Percentiles rank a stretch among this genome's conserved stretches.
phyloP scores from a whole-genome alignment of 2,329 filamentous ascomycete genomes.

The Diaporthe vexans region DNA sequence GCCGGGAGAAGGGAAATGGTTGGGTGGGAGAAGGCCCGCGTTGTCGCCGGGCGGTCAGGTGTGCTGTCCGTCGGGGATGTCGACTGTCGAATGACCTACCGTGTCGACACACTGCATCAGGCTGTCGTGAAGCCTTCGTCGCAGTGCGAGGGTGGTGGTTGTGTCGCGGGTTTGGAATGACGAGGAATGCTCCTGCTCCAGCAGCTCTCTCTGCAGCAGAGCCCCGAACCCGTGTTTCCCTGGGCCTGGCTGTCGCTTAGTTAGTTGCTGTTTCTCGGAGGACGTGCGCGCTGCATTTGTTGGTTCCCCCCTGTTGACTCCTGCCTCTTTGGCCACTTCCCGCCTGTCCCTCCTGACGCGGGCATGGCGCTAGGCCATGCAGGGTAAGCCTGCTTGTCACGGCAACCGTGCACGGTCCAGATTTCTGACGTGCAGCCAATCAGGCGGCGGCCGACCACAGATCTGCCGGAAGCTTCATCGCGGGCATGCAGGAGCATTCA shows the following conservation, averaged over 20 bases:
- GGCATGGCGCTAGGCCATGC: conserved; percentile 44
- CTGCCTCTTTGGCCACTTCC: conserved; percentile 33
- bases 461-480: conserved; percentile 29
- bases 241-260: conserved; percentile 3
- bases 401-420: conserved; percentile 45
- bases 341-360: conserved; percentile 42
- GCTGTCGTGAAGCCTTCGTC: conserved; percentile 38
- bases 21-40: conserved; percentile 19
- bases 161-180: conserved; percentile 23
- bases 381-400: conserved; percentile 44
- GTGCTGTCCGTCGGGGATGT: conserved; percentile 25
- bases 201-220: neutral
- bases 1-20: conserved; percentile 25
- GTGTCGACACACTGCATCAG: conserved; percentile 33
- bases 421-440: conserved; percentile 17
- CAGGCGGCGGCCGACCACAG: conserved; percentile 8
- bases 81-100: conserved; percentile 32
- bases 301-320: conserved; percentile 33
- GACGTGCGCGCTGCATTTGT: conserved; percentile 28
- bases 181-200: conserved; percentile 19
- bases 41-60: conserved; percentile 36
- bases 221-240: conserved; percentile 24
- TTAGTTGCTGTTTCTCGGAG: neutral
- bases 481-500: conserved; percentile 2
- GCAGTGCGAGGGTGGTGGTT: conserved; percentile 31